Conservation (phyloP, 2,329 filamentous ascomycete genomes). For the Didymosphaeria variabile region DNA sequence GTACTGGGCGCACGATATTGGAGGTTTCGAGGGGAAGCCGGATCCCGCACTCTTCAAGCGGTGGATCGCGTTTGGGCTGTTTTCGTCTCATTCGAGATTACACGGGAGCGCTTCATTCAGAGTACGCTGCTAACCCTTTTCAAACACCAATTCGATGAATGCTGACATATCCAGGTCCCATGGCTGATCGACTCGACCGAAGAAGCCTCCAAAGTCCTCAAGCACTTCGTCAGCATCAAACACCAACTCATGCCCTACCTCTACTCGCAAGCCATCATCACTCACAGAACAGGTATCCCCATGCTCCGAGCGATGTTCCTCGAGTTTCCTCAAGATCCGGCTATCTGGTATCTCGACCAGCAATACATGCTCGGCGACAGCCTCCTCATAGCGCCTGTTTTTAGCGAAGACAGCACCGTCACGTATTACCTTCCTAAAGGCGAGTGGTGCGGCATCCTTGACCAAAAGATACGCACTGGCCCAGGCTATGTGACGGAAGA, state of each 20-base stretch:
- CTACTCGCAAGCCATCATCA: slow-evolving; percentile 14
- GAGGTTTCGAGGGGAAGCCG: slow-evolving; percentile 23
- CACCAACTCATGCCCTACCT: slow-evolving; percentile 20
- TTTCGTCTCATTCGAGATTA: slow-evolving; percentile 22
- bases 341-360: slow-evolving; percentile 15
- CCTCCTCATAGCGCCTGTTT: slow-evolving; percentile 17
- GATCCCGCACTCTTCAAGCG: slow-evolving; percentile 27
- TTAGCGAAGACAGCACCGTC: slow-evolving; percentile 17
- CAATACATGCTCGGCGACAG: slow-evolving; percentile 18
- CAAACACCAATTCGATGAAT: not conserved
- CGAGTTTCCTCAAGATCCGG: slow-evolving; percentile 15
- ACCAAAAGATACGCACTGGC: slow-evolving; percentile 20
- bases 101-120: slow-evolving; percentile 21
- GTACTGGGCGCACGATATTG: slow-evolving; percentile 26
- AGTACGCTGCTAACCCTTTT: not conserved
- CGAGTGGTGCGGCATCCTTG: slow-evolving; percentile 23
- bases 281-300: slow-evolving; percentile 13
- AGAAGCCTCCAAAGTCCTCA: slow-evolving; percentile 16
- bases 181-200: slow-evolving; percentile 23
- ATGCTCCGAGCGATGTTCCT: slow-evolving; percentile 19
- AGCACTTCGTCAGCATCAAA: slow-evolving; percentile 16
- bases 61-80: slow-evolving; percentile 26
- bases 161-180: slow-evolving; percentile 2
- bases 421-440: slow-evolving; percentile 21
- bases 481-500: slow-evolving; percentile 23